Evolutionary conservation across 495 filamentous ascomycete genomes (phyloP).

Genomic region (Rhizodiscina lignyota): DNA sequence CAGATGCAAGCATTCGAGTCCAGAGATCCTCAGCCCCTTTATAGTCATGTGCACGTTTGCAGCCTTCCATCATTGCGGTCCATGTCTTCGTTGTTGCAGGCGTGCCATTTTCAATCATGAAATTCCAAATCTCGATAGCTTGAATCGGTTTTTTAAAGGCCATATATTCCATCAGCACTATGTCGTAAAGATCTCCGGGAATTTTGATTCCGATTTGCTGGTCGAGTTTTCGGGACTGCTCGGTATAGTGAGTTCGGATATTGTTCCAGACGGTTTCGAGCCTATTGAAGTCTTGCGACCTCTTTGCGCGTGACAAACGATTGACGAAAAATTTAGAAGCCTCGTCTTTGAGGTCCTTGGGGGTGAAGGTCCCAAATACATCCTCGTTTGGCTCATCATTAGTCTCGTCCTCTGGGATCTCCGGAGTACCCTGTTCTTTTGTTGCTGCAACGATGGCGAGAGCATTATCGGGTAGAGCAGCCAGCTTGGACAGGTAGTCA

Average conservation of each 20-base stretch:
- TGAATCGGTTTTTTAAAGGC: slow-evolving; percentile 26
- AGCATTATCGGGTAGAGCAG: too few species aligned
- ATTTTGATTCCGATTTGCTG: slow-evolving; percentile 3
- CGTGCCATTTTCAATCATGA: slow-evolving; percentile 32
- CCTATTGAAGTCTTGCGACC: not conserved
- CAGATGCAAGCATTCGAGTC: slow-evolving; percentile 33
- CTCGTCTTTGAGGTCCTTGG: not conserved
- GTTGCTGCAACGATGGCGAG: too few species aligned
- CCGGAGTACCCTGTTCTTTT: too few species aligned
- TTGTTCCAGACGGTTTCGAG: not conserved
- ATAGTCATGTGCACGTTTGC: slow-evolving; percentile 27
- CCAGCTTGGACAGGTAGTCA: too few species aligned
- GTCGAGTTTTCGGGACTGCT: slow-evolving; percentile 2
- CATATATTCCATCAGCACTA: slow-evolving; percentile 37
- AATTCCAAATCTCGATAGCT: slow-evolving; percentile 41
- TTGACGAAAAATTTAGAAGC: not conserved
- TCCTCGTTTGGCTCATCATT: too few species aligned
- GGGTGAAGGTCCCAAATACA: too few species aligned
- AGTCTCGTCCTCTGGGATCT: too few species aligned
- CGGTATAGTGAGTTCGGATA: not conserved
- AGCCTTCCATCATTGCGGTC: slow-evolving; percentile 47
- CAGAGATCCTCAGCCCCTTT: slow-evolving; percentile 39
- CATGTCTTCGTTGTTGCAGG: slow-evolving; percentile 39
- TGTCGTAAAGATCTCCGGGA: slow-evolving; percentile 24
- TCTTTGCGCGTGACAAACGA: not conserved